Evolutionary conservation across 2,329 filamentous ascomycete genomes (phyloP).

Genomic region (Claviceps humidiphila): DNA sequence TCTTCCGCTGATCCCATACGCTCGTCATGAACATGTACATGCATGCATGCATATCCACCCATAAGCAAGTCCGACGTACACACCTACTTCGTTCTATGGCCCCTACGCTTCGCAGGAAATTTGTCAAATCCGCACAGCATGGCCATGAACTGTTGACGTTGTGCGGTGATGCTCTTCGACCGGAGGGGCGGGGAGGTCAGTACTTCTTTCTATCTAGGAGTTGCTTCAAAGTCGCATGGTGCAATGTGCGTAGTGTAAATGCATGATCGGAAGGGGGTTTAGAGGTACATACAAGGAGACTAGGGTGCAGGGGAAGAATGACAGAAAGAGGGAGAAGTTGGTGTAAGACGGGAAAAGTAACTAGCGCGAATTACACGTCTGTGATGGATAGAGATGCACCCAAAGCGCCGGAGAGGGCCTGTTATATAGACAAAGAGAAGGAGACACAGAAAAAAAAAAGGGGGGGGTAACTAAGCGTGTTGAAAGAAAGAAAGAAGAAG

Average conservation of each 20-base stretch:
- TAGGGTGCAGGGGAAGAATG: not conserved
- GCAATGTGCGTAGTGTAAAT: no score
- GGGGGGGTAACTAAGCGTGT: not conserved
- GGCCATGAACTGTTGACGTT: slow-evolving; percentile 41
- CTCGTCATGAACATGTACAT: not conserved
- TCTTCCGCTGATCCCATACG: not conserved
- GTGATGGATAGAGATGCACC: no score
- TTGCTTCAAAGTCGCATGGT: no score
- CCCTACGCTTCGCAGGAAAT: not conserved
- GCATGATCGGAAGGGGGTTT: no score
- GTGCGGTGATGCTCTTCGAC: slow-evolving; percentile 39
- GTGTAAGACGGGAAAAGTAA: not conserved
- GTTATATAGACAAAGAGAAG: no score
- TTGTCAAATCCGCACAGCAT: slow-evolving; percentile 38
- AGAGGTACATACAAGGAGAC: not conserved
- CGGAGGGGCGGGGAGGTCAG: not conserved
- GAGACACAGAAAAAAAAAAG: not conserved
- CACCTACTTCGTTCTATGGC: not conserved
- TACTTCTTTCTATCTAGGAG: no score
- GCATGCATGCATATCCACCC: not conserved
- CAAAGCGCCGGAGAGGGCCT: no score
- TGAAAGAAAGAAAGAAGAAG: not conserved
- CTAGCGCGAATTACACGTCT: no score
- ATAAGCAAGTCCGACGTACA: not conserved
- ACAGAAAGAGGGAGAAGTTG: not conserved